Evolutionary conservation across 2,329 filamentous ascomycete species (phyloP), one percentile per base, ranked within the genome.

Genomic region (Phoma sp.): DNA sequence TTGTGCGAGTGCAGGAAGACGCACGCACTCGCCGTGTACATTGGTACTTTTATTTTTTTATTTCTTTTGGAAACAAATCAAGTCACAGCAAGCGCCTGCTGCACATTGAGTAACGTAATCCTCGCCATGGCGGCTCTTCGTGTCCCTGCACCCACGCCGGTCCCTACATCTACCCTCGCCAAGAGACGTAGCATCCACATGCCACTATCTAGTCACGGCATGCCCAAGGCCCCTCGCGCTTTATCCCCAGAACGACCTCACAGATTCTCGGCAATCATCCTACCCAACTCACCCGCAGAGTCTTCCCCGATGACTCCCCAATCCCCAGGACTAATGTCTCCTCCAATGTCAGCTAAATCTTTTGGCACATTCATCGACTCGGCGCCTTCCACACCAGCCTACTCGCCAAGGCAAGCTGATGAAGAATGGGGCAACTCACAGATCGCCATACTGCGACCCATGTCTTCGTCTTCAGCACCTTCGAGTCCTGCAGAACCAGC

Each of bases 281-380:
- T 59, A 25, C 61, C 64, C 40, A 45, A 57, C 47, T 62, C 60
- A 37, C 41, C 62, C 10, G 50, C 60, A 32, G 35, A 52, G 22
- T 62, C 64, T 43, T 55, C 48, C 19, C 61, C 63, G 33, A 57
- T 61, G 52, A 62, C 62, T 49, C 69, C 70, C 33, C 60, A 57
- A 17, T 65, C 65, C 3, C 61, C 63, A 37, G 64, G 60, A 22
- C 62, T 62, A 54, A 63, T 68, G 61, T 72, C 72, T 19, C 72
- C 72, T n/a, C 72, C 71, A 21, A 69, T 74, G 67, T 74, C 72
- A 12, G 72, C 70, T 6, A 69, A 61, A 47, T 73, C 69, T 6
- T 72, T 75, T 36, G 67, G 68, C 35, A 75, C 73, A 1, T 68
- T 74, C 43, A 74, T 74, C 55, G 73, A 74, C 47, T 74, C 72